Evolutionary conservation across 2,329 filamentous ascomycete genomes (phyloP).

Genomic region (Nectriaceae sp.): DNA sequence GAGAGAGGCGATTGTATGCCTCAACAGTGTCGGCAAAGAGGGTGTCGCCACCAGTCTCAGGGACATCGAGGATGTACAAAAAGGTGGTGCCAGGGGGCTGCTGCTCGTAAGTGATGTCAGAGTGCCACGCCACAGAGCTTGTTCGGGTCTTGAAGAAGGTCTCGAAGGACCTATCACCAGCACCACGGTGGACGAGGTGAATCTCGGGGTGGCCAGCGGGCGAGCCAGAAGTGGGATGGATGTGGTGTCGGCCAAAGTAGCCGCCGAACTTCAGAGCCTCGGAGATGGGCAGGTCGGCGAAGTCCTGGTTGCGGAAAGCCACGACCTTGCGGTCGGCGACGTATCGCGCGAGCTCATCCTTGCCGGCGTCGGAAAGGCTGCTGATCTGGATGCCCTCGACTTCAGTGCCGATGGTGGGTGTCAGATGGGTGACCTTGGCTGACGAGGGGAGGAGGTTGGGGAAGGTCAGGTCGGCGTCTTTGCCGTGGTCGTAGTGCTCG

Average conservation of each 20-base stretch:
- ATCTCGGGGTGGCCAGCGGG: conserved; percentile 74
- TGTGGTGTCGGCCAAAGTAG: conserved; percentile 81
- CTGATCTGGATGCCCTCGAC: conserved; percentile 72
- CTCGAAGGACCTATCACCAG: conserved; percentile 46
- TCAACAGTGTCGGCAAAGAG: conserved; percentile 78
- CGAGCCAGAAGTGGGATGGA: conserved; percentile 76
- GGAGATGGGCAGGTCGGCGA: conserved; percentile 68
- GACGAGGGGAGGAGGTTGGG: conserved; percentile 64
- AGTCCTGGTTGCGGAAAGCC: conserved; percentile 75
- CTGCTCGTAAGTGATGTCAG: conserved; percentile 82
- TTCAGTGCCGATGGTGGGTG: conserved; percentile 74
- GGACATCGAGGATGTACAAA: conserved; percentile 82
- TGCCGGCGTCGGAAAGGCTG: conserved; percentile 65
- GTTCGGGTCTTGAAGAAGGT: conserved; percentile 69
- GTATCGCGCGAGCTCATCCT: conserved; percentile 75
- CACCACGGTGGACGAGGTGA: conserved; percentile 76
- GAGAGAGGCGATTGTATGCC: conserved; percentile 80
- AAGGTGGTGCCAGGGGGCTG: conserved; percentile 92
- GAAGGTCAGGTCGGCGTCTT: conserved; percentile 70
- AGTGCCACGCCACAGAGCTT: conserved; percentile 86
- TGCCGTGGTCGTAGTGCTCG: conserved; percentile 73
- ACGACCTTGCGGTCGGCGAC: conserved; percentile 79
- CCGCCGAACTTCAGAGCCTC: conserved; percentile 69
- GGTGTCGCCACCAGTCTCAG: conserved; percentile 80
- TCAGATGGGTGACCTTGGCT: conserved; percentile 61